A percentile compares a stretch with the other conserved stretches of the same genome.
These are phyloP conservation scores for Globisporangium alternatum DNA, from an alignment of 352 stramenopile genomes.

Conservation along the genomic window DNA sequence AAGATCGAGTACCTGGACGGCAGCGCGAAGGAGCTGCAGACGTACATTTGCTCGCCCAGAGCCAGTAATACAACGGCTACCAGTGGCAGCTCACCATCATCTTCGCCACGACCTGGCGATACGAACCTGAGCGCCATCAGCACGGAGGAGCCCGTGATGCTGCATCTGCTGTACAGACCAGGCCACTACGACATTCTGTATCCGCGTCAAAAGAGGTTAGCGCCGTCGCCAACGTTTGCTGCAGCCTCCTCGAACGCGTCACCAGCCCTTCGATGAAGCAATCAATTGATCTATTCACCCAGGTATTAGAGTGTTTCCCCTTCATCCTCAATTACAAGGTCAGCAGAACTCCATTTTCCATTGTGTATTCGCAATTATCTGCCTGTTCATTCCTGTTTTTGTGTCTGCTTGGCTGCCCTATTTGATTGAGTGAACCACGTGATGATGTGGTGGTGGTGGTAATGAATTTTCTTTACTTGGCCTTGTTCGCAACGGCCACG, in stretches of 20 bases:
- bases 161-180: constrained; percentile 91
- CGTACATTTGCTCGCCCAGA: constrained; percentile 52
- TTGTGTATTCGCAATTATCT: constrained; percentile 6
- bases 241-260: neutral
- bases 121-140: neutral
- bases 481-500: constrained; percentile 50
- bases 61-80: neutral
- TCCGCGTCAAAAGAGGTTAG: constrained; percentile 19
- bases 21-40: constrained; percentile 52
- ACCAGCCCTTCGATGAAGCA: neutral
- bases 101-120: constrained; percentile 3
- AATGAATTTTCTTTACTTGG: constrained; percentile 31
- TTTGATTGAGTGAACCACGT: neutral
- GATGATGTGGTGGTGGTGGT: neutral
- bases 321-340: neutral
- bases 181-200: constrained; percentile 97
- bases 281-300: neutral
- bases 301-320: neutral
- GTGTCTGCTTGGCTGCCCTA: neutral
- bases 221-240: neutral
- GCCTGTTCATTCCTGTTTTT: neutral
- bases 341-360: constrained; percentile 2
- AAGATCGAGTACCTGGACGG: constrained; percentile 94
- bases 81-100: neutral
- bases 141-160: constrained; percentile 23